Evolutionary conservation across 495 filamentous ascomycete species (phyloP), one percentile per base, ranked within the genome.

Genomic region (Alectoria sarmentosa): DNA sequence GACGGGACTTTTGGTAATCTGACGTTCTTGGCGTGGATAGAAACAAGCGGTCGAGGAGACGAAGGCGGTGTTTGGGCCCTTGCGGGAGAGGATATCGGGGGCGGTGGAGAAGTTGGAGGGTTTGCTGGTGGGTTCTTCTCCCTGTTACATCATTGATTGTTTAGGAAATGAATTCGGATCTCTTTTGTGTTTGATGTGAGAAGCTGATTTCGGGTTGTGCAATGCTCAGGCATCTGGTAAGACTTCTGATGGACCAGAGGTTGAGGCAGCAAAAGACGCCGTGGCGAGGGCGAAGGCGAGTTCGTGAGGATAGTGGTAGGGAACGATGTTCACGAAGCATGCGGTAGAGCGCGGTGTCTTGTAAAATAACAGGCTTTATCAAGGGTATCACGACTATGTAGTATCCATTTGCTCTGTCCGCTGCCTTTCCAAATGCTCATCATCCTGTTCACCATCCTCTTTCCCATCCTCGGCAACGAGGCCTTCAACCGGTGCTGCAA

Each of bases 31-130:
- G 15, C 17, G 13, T 1, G 13, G 2, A 8, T 58, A 97, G 92
- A 82, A 82, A 71, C 82, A 79, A 76, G 90, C 88, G 23, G 75
- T 90, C 21, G 83, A 92, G 66, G 89, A 96, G 75, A 98, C 93
- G 37, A 86, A 87, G 72, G 87, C 85, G 36, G 84, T 96, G 17
- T 86, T 96, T 64, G 87, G 82, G 17, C 80, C 82, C 1, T 71
- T 96, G 68, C 79, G 80, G 67, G 71, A 82, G 71, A 85, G 88
- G 72, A 86, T 96, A 67, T 69, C 68, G 15, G 79, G 87, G 41
- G 85, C 91, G 1, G 78, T 93, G 42, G 78, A 81, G 46, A 85
- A 83, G 61, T 79, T 97, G 55, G 83, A 93, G 74, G 76, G 84
- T 65, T 68, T 84, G 62, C 70, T 89, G 67, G 87, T 89, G 65